Evolutionary conservation across 2,329 filamentous ascomycete genomes (phyloP), one percentile per base, ranked within the genome.

Genomic region (Aspergillus tubingensis): DNA sequence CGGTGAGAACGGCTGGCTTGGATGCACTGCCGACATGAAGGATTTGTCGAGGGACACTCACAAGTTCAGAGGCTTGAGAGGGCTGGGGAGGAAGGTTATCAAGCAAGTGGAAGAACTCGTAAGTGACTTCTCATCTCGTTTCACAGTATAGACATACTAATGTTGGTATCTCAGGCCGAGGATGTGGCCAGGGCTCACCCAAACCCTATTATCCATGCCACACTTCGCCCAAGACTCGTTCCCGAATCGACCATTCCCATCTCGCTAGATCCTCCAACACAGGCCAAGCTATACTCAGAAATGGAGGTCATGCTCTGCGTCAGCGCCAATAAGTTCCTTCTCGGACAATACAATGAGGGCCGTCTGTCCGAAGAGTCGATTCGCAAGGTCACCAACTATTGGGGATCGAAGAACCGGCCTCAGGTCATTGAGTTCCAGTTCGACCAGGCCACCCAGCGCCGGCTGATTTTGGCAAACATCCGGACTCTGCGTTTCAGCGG

Each of bases 341-440:
- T 79, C 27, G 62, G 73, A n/a, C 77, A 82, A 59, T 70, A 79
- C 63, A 67, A 73, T 32, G 67, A 74, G 19, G 72, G 74, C 3
- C 75, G 75, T 27, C 70, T 82, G 44, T 74, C 73, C 1, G 63
- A 67, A 5, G 74, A 77, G 15, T 79, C 77, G 4, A 70, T 82
- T 57, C 68, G 67, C 21, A 77, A 74, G 55, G 60, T 79, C 39
- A 73, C 68, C 48, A 69, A 71, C 30, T 71, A 68, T 61, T 82
- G 82, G 82, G 72, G 70, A 32, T 73, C 74, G 1, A 81, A 80
- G 59, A 81, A 82, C 52, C 72, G 81, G 10, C 78, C 80, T 15
- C 74, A 76, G 43, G 81, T 84, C 21, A 72, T 78, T 8, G 79
- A 84, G 60, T 85, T 85, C 66, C 78, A 79, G 63, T 85, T 82